Conservation (phyloP, 768 basidiomycete genomes). For the Krasilnikovozyma curviuscula region DNA sequence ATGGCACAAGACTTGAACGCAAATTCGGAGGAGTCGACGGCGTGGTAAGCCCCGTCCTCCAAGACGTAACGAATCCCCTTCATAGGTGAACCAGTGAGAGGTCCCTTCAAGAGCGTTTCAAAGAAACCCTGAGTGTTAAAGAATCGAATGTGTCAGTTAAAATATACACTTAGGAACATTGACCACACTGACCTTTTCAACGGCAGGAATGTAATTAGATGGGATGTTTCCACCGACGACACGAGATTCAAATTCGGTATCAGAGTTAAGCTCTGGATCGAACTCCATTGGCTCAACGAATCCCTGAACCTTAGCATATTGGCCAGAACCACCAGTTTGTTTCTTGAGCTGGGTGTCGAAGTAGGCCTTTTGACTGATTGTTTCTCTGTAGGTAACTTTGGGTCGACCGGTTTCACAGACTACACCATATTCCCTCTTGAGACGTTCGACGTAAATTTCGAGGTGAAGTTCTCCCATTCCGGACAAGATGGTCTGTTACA, state of each 20-base stretch:
- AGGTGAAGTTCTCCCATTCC: slow-evolving; percentile 99
- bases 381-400: slow-evolving; percentile 89
- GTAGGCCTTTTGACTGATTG: slow-evolving; percentile 58
- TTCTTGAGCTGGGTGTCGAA: slow-evolving; percentile 95
- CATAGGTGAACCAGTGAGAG: slow-evolving; percentile 69
- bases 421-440: slow-evolving; percentile 92
- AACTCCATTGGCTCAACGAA: slow-evolving; percentile 73
- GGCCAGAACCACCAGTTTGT: slow-evolving; percentile 91
- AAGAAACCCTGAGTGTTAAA: slow-evolving; percentile 53
- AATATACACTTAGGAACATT: background rate
- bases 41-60: slow-evolving; percentile 78
- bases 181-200: slow-evolving; percentile 50
- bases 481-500: slow-evolving; percentile 74
- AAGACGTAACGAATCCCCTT: slow-evolving; percentile 69
- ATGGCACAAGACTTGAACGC: slow-evolving; percentile 83
- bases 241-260: slow-evolving; percentile 54
- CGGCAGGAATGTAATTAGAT: slow-evolving; percentile 74
- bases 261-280: slow-evolving; percentile 55
- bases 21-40: slow-evolving; percentile 87
- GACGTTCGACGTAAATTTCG: slow-evolving; percentile 97
- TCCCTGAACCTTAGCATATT: slow-evolving; percentile 83
- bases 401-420: slow-evolving; percentile 87
- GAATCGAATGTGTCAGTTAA: background rate
- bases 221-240: slow-evolving; percentile 90
- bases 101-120: slow-evolving; percentile 80